Evolutionary conservation across 2,329 filamentous ascomycete species (phyloP), one percentile per base, ranked within the genome.

Genomic region (Lachnellula arida): DNA sequence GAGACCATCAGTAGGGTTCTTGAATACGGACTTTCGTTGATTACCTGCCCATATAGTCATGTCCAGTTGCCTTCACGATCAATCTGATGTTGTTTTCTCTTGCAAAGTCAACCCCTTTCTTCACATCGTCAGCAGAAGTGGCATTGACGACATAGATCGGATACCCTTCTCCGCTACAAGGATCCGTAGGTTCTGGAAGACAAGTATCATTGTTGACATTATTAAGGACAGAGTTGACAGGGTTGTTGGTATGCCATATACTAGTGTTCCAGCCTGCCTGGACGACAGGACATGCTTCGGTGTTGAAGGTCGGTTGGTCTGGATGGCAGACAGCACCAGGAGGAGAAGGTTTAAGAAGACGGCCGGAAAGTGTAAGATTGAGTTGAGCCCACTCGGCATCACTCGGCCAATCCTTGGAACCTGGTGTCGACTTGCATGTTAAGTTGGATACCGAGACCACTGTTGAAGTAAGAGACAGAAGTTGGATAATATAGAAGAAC

Each of bases 141-240:
- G 64, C 64, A 60, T 67, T 67, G 14, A 76, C 65, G 42, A 74
- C 72, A 58, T 72, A 74, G n/a, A 71, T 61, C 17, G 74, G 73
- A 64, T 75, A 72, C 54, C 73, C 72, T n/a, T 57, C 64, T 49
- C 65, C 53, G 55, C 66, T 73, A 55, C 75, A 81, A 0, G 74
- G 69, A 43, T 63, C 51, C 5, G 60, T 58, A 0, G 69, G 59
- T 53, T 74, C 61, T 2, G 78, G 78, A 42, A 81, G 69, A 64
- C 79, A 81, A 12, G 77, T 75, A 66, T 77, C 77, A 62, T 81
- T 79, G 56, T 73, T 73, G 65, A 71, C 80, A 49, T 78, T 75
- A 53, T 78, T 67, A 65, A 64, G 68, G 57, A 71, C 63, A 58
- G 63, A 65, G 49, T 72, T 73, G 55, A 75, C 60, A 15, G 74